A percentile compares a stretch with the other conserved stretches of the same genome.
Conservation (phyloP, 305 asterid species). For the Fraxinus platypoda region DNA sequence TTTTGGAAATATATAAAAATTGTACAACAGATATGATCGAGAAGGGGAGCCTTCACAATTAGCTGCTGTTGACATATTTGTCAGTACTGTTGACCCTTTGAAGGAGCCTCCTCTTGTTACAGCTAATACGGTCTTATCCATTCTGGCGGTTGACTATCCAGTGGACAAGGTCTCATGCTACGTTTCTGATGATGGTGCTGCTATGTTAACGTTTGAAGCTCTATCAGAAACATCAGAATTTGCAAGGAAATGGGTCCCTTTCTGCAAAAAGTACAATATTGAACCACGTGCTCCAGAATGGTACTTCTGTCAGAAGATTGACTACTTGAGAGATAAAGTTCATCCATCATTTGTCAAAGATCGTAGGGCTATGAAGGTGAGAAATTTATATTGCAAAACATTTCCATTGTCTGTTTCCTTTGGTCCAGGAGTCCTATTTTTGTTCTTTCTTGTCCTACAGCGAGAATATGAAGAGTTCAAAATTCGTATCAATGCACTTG, state of each 20-base stretch:
- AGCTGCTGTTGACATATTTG: slow-evolving; percentile 99
- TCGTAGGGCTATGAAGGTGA: slow-evolving; percentile 99
- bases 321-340: slow-evolving; percentile 91
- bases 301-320: slow-evolving; percentile 92
- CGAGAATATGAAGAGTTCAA: slow-evolving; percentile 99
- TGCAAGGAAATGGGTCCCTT: slow-evolving; percentile 97
- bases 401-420: slow-evolving; percentile 13
- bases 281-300: slow-evolving; percentile 99
- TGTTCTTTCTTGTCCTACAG: slow-evolving; percentile 39
- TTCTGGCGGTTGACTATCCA: slow-evolving; percentile 97
- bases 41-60: slow-evolving; percentile 99
- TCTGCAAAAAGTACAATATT: slow-evolving; percentile 82
- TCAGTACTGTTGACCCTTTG: slow-evolving; percentile 97
- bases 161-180: slow-evolving; percentile 97
- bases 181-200: slow-evolving; percentile 98
- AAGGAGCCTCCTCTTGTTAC: slow-evolving; percentile 99
- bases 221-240: slow-evolving; percentile 96
- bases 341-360: slow-evolving; percentile 95
- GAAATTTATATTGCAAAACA: slow-evolving; percentile 8
- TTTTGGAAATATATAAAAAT: slow-evolving; percentile 19
- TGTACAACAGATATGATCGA: slow-evolving; percentile 71
- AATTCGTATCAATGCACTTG: slow-evolving; percentile 81
- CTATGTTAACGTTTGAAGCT: slow-evolving; percentile 94
- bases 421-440: slow-evolving; percentile 25
- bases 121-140: slow-evolving; percentile 94